Base-by-base conservation (phyloP, 495 filamentous ascomycete genomes). In the Penicillium canariense region DNA sequence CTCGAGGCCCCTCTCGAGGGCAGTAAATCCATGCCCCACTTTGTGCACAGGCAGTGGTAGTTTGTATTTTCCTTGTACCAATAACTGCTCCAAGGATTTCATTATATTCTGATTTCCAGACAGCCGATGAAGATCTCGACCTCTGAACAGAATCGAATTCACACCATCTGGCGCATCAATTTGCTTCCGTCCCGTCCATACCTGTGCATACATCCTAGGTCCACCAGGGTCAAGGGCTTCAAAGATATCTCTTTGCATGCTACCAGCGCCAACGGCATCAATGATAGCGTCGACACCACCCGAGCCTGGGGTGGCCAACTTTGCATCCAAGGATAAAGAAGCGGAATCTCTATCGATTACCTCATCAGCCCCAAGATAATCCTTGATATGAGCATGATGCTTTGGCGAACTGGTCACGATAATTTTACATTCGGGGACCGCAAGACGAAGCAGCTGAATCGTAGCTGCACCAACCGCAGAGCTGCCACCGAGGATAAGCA, bases 401-500 rank as follows among this genome's bases (percentile, higher is more conserved):
- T 38, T 30, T 0, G 63, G 45, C 0, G 72, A 75, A 55, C 73
- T 75, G 23, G 73, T 77, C 1, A 68, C 52, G 18, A 78, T 59
- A 32, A 79, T 70, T 7, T 52, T 63, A 9, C 61, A 62, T 10
- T 42, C 34, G 8, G 68, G 72, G 23, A 61, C 32, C 14, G 64
- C 59, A 15, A 74, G 70, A 23, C 75, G 71, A 7, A 78, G 61
- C 15, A 77, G 68, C 49, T 77, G 75, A 42, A 77, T 68, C 7
- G 68, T 69, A 8, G 58, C 60, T 4, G 68, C 59, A 30, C 75
- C 76, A 15, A 76, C 61, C 17, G 59, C 68, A 5, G 76, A 77
- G 52, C 67, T 69, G 17, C 72, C 76, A 46, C 76, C 76, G 0
- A 79, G 50, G 15, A 79, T 58, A 9, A 78, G 72, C 39, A 77